Evolutionary conservation across 768 basidiomycete genomes (phyloP).

Genomic region (Panaeolus cyanescens): DNA sequence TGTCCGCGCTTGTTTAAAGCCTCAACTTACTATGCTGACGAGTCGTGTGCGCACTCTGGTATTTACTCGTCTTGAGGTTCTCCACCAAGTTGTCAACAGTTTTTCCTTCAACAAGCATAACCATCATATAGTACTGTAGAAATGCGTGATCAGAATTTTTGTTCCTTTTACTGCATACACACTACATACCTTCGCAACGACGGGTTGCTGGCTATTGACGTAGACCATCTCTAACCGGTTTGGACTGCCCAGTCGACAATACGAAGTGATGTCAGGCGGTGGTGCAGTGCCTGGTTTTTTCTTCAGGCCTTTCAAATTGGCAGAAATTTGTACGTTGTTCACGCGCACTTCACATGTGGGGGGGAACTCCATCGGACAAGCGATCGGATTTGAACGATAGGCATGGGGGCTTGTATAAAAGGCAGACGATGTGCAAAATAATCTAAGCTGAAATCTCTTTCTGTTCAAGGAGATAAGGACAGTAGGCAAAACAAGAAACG

Average conservation of each 20-base stretch:
- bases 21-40: conserved; percentile 61
- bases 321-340: conserved; percentile 66
- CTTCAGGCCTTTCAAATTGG: conserved; percentile 89
- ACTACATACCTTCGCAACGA: conserved; percentile 63
- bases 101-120: conserved; percentile 82
- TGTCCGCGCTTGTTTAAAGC: not conserved
- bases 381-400: conserved; percentile 52
- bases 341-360: conserved; percentile 90
- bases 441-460: conserved; percentile 74
- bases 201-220: conserved; percentile 83
- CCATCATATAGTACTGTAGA: conserved; percentile 85
- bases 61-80: conserved; percentile 68
- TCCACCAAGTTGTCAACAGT: conserved; percentile 71
- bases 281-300: conserved; percentile 94
- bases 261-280: conserved; percentile 69
- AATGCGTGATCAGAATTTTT: not conserved
- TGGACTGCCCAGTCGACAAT: conserved; percentile 38
- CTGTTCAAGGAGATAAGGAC: conserved; percentile 33
- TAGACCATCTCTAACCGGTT: conserved; percentile 89
- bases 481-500: conserved; percentile 7
- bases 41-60: conserved; percentile 62
- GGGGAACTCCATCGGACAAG: conserved; percentile 88
- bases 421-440: conserved; percentile 87
- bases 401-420: conserved; percentile 59
- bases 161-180: not conserved